Evolutionary conservation across 1,284 basidiomycete genomes (phyloP), one percentile per base, ranked within the genome.

Genomic region (Trichosporon faecale): DNA sequence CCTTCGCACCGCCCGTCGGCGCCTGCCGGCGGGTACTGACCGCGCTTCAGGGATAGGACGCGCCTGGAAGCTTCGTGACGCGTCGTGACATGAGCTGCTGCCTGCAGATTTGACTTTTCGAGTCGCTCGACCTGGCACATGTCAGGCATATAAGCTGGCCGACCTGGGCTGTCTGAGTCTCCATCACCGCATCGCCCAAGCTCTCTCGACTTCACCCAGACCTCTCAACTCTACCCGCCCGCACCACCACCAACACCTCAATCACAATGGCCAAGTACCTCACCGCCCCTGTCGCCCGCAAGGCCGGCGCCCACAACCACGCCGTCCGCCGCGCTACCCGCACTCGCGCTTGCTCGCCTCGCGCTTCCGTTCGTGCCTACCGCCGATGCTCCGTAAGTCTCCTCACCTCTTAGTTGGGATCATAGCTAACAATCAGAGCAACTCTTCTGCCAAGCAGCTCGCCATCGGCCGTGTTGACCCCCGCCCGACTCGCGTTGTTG

Each of bases 221-320:
- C 55, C 40, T n/a, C 40, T n/a, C 57, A 29, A 61, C 27, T 31
- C 21, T 9, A 8, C 27, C 21, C 55, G 6, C 55, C 27, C 27
- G 3, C 27, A 31, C 2, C 27, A 31, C 25, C 29, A 25, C 57
- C 7, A 31, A 29, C 31, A 31, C 8, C 23, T 25, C 55, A 27
- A 60, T 16, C 57, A 61, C 57, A 31, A 61, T 61, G 57, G 57
- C 57, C 57, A 61, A 61, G 57, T 61, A 61, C 57, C 57, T 61
- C 31, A 61, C 57, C 57, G 57, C 57, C 29, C 57, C 57, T 8
- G 57, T 61, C 27, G 57, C 57, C 29, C 57, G 57, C 57, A 61
- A 61, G 31, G 31, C 55, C 9, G 25, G 52, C 27, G 55, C 55
- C 23, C 55, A 44, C 40, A 27, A 29, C 52, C 31, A 27, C 46